Percentiles rank a stretch among this genome's conserved stretches.
Evolutionary conservation across 2,329 filamentous ascomycete species (phyloP).

Genomic region (Fusarium irregulare): DNA sequence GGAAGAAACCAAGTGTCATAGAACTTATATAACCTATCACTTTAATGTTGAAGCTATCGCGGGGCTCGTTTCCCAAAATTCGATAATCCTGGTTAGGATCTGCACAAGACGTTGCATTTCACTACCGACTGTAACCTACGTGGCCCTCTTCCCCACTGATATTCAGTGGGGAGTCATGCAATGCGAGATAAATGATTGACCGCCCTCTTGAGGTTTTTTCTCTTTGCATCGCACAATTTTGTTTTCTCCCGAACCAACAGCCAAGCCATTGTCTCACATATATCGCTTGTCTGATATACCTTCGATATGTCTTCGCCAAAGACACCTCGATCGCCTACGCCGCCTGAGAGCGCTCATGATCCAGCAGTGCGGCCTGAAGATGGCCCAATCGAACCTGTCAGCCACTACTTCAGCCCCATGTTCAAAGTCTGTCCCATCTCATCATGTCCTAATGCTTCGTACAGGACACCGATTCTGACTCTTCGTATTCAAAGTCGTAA

Average conservation of each 20-base stretch:
- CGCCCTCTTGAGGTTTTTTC: conserved; percentile 20
- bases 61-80: background rate
- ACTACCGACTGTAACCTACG: background rate
- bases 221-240: conserved; percentile 1
- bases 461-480: conserved; percentile 28
- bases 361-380: background rate
- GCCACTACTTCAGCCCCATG: background rate
- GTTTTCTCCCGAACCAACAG: background rate
- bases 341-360: background rate
- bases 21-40: background rate
- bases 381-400: conserved; percentile 6
- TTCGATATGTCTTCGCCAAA: background rate
- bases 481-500: conserved; percentile 22
- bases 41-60: background rate
- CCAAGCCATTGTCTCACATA: background rate
- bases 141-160: conserved; percentile 6
- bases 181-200: conserved; percentile 25
- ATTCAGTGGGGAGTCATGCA: conserved; percentile 15
- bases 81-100: conserved; percentile 3
- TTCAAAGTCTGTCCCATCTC: background rate
- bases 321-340: background rate
- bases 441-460: background rate
- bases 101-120: background rate
- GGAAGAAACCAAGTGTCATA: too few relatives aligned
- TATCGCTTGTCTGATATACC: background rate